A percentile compares a stretch with the other conserved stretches of the same genome.
Conservation (phyloP, 169 alveolate species). For the Nephromyces sp. region DNA sequence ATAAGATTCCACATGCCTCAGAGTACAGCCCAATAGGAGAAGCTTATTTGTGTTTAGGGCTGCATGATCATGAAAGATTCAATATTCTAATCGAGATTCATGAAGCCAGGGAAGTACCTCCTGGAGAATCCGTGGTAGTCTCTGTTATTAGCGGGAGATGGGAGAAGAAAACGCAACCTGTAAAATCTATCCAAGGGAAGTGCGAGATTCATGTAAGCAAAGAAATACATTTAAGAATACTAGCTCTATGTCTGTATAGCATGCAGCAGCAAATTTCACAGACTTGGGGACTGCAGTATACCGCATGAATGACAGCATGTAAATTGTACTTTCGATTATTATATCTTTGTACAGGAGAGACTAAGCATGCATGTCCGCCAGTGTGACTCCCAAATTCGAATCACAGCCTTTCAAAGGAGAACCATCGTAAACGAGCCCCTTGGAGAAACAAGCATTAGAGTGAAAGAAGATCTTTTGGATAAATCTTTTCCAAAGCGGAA, state of each 20-base stretch:
- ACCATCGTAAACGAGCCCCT: background rate
- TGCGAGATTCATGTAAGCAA: background rate
- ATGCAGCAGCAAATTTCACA: too few species aligned
- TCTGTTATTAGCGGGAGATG: background rate
- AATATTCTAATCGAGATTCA: background rate
- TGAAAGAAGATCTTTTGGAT: background rate
- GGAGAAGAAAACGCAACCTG: background rate
- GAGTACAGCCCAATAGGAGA: slow-evolving; percentile 8
- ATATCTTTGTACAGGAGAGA: too few species aligned
- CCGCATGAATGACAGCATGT: too few species aligned
- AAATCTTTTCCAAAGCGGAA: background rate
- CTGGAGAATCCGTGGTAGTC: background rate
- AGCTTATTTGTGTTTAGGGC: background rate
- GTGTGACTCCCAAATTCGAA: background rate
- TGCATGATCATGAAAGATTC: background rate
- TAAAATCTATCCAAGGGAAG: background rate
- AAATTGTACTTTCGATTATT: too few species aligned
- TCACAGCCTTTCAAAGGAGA: background rate
- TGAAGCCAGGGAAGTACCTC: background rate
- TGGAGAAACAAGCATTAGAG: background rate
- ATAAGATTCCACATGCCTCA: slow-evolving; percentile 24
- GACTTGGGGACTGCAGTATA: too few species aligned
- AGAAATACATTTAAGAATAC: background rate
- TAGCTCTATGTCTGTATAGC: too few species aligned
- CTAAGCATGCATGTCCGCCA: background rate